Conservation (phyloP, 768 basidiomycete species). For the Coprinopsis cinerea region DNA sequence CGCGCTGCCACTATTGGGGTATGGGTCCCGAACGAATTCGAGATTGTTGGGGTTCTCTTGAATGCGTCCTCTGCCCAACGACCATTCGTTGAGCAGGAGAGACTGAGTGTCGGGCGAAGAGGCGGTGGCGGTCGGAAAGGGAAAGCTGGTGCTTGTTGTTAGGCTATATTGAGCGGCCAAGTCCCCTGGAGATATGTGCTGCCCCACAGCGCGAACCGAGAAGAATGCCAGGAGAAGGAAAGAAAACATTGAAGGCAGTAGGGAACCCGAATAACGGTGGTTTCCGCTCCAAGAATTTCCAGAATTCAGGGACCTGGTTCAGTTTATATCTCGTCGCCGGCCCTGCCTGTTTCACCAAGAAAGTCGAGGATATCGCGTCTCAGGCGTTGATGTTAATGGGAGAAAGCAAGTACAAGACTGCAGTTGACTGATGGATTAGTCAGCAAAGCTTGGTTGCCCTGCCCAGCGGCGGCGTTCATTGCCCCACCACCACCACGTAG, state of each 20-base stretch:
- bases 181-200: conserved; percentile 26
- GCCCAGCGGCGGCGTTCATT: neutral
- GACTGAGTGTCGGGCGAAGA: conserved; percentile 42
- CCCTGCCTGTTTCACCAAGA: neutral
- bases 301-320: neutral
- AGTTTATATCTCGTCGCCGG: no score
- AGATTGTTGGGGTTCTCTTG: conserved; percentile 52
- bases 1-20: conserved; percentile 40
- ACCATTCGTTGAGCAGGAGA: conserved; percentile 54
- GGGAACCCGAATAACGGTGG: neutral
- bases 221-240: conserved; percentile 11
- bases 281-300: neutral
- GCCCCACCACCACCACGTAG: neutral
- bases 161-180: conserved; percentile 50
- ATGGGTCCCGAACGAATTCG: conserved; percentile 63
- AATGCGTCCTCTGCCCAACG: conserved; percentile 52
- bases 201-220: conserved; percentile 18
- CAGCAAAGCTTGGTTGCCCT: no score
- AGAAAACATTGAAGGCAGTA: neutral
- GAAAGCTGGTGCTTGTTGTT: conserved; percentile 53
- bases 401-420: no score
- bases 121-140: conserved; percentile 61
- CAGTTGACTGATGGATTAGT: no score
- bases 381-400: no score
- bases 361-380: no score